A percentile compares a stretch with the other conserved stretches of the same genome.
Evolutionary conservation across 352 stramenopile species (phyloP).

Genomic region (Stramenopiles sp.): DNA sequence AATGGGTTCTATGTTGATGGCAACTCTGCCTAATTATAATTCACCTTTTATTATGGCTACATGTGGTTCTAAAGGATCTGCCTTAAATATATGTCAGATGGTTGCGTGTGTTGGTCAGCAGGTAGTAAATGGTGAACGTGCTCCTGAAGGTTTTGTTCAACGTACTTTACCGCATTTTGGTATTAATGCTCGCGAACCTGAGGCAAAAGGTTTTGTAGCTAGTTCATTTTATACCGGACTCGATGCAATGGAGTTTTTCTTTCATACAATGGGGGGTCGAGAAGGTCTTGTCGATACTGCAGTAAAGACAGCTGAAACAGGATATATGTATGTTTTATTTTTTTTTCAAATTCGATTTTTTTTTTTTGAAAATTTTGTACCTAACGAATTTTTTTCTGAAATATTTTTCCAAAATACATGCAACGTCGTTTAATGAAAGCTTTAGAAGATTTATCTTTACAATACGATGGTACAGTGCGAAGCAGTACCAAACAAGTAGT

Average conservation of each 20-base stretch:
- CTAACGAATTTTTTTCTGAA: too few relatives aligned
- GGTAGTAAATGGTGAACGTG: constrained; percentile 82
- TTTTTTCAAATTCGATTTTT: too few relatives aligned
- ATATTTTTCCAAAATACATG: too few relatives aligned
- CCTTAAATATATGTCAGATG: constrained; percentile 99
- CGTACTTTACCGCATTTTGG: constrained; percentile 84
- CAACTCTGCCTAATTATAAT: constrained; percentile 82
- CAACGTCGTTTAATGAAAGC: constrained; percentile 85
- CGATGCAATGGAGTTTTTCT: constrained; percentile 97
- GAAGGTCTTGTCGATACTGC: constrained; percentile 97
- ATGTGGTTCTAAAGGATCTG: constrained; percentile 90
- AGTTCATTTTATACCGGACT: constrained; percentile 96
- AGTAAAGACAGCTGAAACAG: constrained; percentile 95
- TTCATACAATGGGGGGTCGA: constrained; percentile 95
- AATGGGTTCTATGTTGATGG: constrained; percentile 75
- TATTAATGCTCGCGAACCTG: constrained; percentile 54
- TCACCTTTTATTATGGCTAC: constrained; percentile 81
- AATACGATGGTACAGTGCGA: constrained; percentile 57
- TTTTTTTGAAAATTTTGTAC: too few relatives aligned
- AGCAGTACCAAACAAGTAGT: constrained; percentile 65
- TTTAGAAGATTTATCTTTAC: constrained; percentile 76
- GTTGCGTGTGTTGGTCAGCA: constrained; percentile 95
- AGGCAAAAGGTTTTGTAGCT: constrained; percentile 92
- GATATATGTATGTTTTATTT: too few relatives aligned
- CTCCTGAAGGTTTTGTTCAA: constrained; percentile 92